Conservation (phyloP, 805 yeast species). For the Saturnispora saitoi region DNA sequence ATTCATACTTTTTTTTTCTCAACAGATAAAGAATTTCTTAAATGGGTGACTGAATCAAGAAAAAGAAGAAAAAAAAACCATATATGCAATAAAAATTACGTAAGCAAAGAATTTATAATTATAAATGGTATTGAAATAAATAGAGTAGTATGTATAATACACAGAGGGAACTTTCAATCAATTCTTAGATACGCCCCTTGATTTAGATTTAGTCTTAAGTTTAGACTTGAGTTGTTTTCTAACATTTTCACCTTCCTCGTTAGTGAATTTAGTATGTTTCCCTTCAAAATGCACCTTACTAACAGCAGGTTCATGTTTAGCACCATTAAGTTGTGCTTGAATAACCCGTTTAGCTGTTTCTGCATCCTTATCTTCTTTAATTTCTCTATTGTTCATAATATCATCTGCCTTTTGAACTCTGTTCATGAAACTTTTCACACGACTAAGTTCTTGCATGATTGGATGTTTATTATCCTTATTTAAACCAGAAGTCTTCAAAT, state of each 20-base stretch:
- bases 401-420: constrained; percentile 38
- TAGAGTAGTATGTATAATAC: neutral
- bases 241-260: neutral
- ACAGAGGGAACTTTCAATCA: neutral
- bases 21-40: neutral
- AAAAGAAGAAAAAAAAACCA: neutral
- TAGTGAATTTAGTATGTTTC: constrained; percentile 41
- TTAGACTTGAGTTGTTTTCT: neutral
- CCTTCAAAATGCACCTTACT: constrained; percentile 45
- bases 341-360: constrained; percentile 26
- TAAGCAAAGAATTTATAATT: neutral
- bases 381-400: constrained; percentile 21
- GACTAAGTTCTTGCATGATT: constrained; percentile 54
- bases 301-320: constrained; percentile 37
- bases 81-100: neutral
- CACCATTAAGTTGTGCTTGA: constrained; percentile 14
- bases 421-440: constrained; percentile 63
- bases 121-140: neutral
- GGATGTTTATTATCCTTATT: constrained; percentile 47
- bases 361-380: constrained; percentile 15
- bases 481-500: constrained; percentile 49
- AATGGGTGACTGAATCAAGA: neutral
- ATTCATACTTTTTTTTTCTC: too few relatives aligned
- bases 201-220: neutral
- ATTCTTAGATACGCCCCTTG: neutral